phyloP scores from a whole-genome alignment of 306 rosid genomes.

The Alnus glutinosa region DNA sequence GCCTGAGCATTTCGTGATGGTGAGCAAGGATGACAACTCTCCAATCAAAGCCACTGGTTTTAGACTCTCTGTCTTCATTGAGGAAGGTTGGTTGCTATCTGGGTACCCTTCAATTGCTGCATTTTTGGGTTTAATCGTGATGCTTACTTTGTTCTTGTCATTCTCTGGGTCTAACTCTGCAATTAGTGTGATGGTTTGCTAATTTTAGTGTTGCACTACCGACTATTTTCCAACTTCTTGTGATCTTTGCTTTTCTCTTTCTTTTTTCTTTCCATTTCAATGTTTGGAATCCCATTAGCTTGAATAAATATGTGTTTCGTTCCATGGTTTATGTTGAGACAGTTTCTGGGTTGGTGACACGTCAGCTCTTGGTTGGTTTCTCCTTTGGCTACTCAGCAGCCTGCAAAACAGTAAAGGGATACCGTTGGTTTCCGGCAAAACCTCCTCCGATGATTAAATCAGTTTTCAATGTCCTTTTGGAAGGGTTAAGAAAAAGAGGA shows the following conservation, averaged over 20 bases:
- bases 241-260: neutral
- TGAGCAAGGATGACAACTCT: slow-evolving; percentile 43
- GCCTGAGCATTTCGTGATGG: slow-evolving; percentile 89
- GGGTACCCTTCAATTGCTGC: neutral
- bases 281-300: neutral
- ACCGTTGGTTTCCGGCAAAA: too few species aligned
- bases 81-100: slow-evolving; percentile 59
- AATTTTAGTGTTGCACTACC: neutral
- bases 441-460: too few species aligned
- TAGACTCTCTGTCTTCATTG: slow-evolving; percentile 85
- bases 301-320: neutral
- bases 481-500: too few species aligned
- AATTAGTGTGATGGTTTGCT: neutral
- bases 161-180: neutral
- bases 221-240: neutral
- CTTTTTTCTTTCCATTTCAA: neutral
- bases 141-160: neutral
- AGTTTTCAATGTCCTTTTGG: too few species aligned
- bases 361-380: too few species aligned
- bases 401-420: too few species aligned
- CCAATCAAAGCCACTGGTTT: slow-evolving; percentile 80
- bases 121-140: neutral
- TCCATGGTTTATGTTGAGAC: neutral
- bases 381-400: too few species aligned
- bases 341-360: too few species aligned